Conservation (phyloP, 352 stramenopile species). For the Halophytophthora batemanensis region DNA sequence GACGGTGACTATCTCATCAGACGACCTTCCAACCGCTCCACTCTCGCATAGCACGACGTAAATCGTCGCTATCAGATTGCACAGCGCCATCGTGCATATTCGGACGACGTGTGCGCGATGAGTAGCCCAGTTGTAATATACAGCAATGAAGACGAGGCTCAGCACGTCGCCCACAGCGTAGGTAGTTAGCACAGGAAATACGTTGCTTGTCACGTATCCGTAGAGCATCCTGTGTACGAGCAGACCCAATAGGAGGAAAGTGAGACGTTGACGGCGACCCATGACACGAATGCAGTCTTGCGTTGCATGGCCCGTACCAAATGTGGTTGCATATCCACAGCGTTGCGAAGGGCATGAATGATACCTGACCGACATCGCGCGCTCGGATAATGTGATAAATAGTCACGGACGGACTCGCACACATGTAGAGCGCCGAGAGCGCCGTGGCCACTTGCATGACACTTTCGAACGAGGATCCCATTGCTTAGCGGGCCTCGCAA, state of each 20-base stretch:
- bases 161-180: conserved; percentile 49
- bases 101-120: conserved; percentile 35
- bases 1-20: conserved; percentile 24
- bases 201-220: conserved; percentile 42
- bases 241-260: conserved; percentile 1
- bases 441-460: conserved; percentile 62
- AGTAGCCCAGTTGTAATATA: conserved; percentile 44
- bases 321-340: conserved; percentile 73
- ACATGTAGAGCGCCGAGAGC: conserved; percentile 74
- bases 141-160: conserved; percentile 41
- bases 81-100: conserved; percentile 27
- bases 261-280: not conserved
- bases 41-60: conserved; percentile 47
- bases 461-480: conserved; percentile 34
- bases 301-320: conserved; percentile 35
- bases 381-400: conserved; percentile 56
- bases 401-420: conserved; percentile 44
- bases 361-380: conserved; percentile 33
- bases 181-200: conserved; percentile 49
- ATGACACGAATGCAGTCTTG: not conserved
- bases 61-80: conserved; percentile 38
- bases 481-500: not conserved
- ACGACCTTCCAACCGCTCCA: conserved; percentile 23
- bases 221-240: conserved; percentile 47
- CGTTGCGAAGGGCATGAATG: conserved; percentile 55